These are phyloP conservation scores for Auricularia heimuer DNA, from an alignment of 768 basidiomycete species.

Conservation along the genomic window DNA sequence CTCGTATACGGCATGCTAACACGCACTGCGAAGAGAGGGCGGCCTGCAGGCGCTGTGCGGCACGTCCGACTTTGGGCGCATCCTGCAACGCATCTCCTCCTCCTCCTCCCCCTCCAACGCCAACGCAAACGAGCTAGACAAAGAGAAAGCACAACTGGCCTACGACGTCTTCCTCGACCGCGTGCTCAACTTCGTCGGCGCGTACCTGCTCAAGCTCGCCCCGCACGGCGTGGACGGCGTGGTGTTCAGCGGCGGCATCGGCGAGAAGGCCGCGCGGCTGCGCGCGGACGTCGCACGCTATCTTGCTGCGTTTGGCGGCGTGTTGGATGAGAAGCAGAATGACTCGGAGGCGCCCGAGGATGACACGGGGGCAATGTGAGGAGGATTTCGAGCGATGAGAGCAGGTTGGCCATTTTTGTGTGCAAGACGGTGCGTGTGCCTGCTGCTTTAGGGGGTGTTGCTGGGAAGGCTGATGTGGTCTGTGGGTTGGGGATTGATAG, in stretches of 20 bases:
- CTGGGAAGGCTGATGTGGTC: background rate
- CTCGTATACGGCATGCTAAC: background rate
- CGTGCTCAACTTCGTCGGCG: slow-evolving; percentile 59
- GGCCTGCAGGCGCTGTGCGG: slow-evolving; percentile 76
- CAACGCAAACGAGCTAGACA: background rate
- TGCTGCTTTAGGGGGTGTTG: slow-evolving; percentile 7
- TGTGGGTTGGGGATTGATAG: background rate
- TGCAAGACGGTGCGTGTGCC: slow-evolving; percentile 64
- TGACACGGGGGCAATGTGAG: slow-evolving; percentile 28
- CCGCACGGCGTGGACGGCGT: slow-evolving; percentile 52
- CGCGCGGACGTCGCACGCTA: slow-evolving; percentile 45
- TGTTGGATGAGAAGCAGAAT: slow-evolving; percentile 36
- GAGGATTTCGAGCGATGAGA: slow-evolving; percentile 30
- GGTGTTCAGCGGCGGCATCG: slow-evolving; percentile 84
- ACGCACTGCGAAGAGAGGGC: slow-evolving; percentile 33
- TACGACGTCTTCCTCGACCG: slow-evolving; percentile 75
- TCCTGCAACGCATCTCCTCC: slow-evolving; percentile 28
- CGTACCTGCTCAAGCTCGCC: slow-evolving; percentile 65
- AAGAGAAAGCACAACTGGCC: slow-evolving; percentile 41
- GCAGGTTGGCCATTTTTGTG: slow-evolving; percentile 36
- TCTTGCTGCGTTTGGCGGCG: slow-evolving; percentile 54
- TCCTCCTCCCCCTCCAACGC: too few relatives aligned
- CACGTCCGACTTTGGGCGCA: slow-evolving; percentile 71
- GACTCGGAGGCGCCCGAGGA: slow-evolving; percentile 30
- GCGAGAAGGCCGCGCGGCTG: slow-evolving; percentile 60